A percentile compares a stretch with the other conserved stretches of the same genome.
Evolutionary conservation across 176 grass and related monocot species (phyloP).

Genomic region (bread wheat (Triticum aestivum)): DNA sequence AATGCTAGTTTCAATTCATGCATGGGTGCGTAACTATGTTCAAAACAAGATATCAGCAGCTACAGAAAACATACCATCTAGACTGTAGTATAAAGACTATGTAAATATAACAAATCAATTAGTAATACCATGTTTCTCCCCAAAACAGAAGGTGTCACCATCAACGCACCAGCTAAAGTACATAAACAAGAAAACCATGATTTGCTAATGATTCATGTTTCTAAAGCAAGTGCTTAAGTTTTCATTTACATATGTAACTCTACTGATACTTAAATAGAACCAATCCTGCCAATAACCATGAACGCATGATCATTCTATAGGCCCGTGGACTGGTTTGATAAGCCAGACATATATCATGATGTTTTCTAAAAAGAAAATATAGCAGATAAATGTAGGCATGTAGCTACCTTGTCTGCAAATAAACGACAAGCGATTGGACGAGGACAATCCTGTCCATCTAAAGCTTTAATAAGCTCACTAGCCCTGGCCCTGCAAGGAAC

Average conservation of each 20-base stretch:
- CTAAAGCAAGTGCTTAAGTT: background rate
- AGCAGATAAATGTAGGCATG: background rate
- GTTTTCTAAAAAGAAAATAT: slow-evolving; percentile 6
- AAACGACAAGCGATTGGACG: slow-evolving; percentile 43
- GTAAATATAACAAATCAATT: background rate
- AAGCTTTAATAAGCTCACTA: slow-evolving; percentile 52
- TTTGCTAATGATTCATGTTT: background rate
- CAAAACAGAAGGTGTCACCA: background rate
- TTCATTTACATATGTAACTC: background rate
- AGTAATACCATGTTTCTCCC: too few species aligned
- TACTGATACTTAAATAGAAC: background rate
- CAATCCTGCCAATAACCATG: background rate
- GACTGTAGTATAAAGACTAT: background rate
- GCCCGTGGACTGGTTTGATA: background rate
- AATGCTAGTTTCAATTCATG: background rate
- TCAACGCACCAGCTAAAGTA: background rate
- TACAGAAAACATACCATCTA: background rate
- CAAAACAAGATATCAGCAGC: background rate
- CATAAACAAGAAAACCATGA: background rate
- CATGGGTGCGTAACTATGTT: background rate
- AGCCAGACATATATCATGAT: background rate
- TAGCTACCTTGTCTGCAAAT: slow-evolving; percentile 53
- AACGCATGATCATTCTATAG: background rate
- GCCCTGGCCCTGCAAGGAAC: slow-evolving; percentile 44
- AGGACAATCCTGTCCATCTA: slow-evolving; percentile 54